A percentile compares a stretch with the other conserved stretches of the same genome.
Evolutionary conservation across 495 filamentous ascomycete genomes (phyloP).

Genomic region (Xylaria sp.): DNA sequence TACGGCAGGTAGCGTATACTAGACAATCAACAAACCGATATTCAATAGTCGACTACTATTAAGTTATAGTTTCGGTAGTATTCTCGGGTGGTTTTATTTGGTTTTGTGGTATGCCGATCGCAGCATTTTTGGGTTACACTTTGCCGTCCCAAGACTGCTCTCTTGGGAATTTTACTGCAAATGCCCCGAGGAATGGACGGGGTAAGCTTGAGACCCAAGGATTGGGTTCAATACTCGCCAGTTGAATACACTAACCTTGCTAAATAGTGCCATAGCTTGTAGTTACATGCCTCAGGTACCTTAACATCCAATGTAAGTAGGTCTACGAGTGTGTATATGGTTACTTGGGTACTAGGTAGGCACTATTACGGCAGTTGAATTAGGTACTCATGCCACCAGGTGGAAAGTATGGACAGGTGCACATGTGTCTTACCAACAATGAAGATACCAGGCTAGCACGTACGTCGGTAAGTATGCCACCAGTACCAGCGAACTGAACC

Average conservation of each 20-base stretch:
- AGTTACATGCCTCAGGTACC: not conserved
- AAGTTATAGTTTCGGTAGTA: conserved; percentile 18
- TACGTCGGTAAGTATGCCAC: not conserved
- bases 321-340: no score
- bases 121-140: not conserved
- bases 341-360: no score
- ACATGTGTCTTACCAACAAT: no score
- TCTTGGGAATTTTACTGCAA: conserved; percentile 15
- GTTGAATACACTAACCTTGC: not conserved
- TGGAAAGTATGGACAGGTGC: no score
- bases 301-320: no score
- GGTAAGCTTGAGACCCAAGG: not conserved
- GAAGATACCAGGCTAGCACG: not conserved
- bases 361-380: no score
- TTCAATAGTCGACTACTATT: conserved; percentile 12
- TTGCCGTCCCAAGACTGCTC: not conserved
- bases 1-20: not conserved
- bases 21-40: not conserved
- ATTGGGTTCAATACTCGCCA: no score
- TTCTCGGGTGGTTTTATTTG: conserved; percentile 17
- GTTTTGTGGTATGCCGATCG: conserved; percentile 14
- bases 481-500: not conserved
- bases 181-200: no score
- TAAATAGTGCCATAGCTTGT: not conserved
- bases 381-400: no score